These are phyloP conservation scores for Phtheirospermum japonicum DNA, from an alignment of 257 asterid genomes.

Conservation along the genomic window DNA sequence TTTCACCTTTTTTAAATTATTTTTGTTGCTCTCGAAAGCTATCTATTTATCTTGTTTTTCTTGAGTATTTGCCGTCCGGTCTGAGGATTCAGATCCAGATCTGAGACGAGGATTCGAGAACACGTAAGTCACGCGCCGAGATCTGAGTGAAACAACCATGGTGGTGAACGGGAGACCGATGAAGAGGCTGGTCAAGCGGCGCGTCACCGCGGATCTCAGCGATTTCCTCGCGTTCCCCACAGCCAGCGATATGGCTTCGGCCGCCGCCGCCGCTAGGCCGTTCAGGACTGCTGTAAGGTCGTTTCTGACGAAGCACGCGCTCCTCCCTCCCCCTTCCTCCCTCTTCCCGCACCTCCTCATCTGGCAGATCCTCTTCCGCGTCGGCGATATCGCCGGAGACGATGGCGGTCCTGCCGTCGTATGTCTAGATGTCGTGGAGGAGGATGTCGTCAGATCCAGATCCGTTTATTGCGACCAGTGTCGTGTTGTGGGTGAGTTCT, in stretches of 20 bases:
- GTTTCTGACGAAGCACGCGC: conserved; percentile 62
- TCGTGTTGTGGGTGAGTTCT: conserved; percentile 95
- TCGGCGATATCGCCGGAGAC: conserved; percentile 54
- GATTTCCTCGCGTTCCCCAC: conserved; percentile 67
- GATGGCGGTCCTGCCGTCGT: conserved; percentile 65
- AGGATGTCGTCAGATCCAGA: conserved; percentile 90
- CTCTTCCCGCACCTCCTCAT: conserved; percentile 80
- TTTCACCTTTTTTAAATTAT: background rate
- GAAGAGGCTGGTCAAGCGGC: conserved; percentile 63
- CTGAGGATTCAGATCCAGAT: conserved; percentile 34
- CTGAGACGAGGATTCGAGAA: conserved; percentile 32
- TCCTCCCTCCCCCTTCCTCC: conserved; percentile 71
- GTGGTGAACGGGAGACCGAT: conserved; percentile 60
- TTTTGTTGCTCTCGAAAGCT: background rate
- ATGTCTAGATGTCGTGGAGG: conserved; percentile 82
- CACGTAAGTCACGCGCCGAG: conserved; percentile 40
- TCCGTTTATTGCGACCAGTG: conserved; percentile 96
- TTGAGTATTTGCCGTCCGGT: conserved; percentile 35
- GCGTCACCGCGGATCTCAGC: conserved; percentile 71
- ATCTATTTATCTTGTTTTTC: background rate
- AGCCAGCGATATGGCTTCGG: conserved; percentile 34
- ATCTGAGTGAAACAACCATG: conserved; percentile 40
- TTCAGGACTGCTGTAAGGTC: conserved; percentile 58
- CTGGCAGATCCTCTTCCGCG: conserved; percentile 82
- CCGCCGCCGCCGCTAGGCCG: conserved; percentile 39